These are phyloP conservation scores for Parmelia sp. DNA, from an alignment of 495 filamentous ascomycete species.

Conservation along the genomic window DNA sequence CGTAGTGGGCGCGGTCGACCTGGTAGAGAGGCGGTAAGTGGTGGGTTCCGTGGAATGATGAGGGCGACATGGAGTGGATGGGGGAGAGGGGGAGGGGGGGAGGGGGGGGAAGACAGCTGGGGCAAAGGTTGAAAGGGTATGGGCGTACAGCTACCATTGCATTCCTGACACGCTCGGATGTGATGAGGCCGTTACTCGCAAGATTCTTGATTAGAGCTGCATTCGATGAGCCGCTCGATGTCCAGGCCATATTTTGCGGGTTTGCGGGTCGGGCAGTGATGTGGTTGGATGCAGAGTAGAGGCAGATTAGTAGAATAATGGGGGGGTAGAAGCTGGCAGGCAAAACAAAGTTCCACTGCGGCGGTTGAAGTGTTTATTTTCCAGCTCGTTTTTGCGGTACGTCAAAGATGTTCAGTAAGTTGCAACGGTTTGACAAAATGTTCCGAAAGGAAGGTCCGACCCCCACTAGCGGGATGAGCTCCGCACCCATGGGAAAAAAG, in stretches of 20 bases:
- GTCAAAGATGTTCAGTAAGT: neutral
- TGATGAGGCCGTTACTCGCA: constrained; percentile 63
- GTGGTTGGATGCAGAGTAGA: constrained; percentile 5
- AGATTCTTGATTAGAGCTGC: constrained; percentile 73
- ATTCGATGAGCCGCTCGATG: constrained; percentile 73
- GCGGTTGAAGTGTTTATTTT: neutral
- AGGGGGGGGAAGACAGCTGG: no score
- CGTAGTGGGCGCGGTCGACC: constrained; percentile 89
- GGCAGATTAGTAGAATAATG: constrained; percentile 2
- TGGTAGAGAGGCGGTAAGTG: constrained; percentile 29
- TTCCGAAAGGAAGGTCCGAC: neutral
- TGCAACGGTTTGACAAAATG: neutral
- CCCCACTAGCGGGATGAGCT: neutral
- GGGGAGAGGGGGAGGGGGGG: constrained; percentile 6
- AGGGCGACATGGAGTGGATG: neutral
- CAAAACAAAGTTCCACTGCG: neutral
- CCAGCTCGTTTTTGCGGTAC: neutral
- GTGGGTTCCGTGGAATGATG: constrained; percentile 2
- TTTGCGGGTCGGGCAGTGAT: neutral
- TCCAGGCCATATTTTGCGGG: constrained; percentile 75
- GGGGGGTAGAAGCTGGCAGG: neutral
- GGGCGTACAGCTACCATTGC: constrained; percentile 68
- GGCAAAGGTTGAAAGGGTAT: neutral
- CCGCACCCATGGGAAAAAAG: neutral
- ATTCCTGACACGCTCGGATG: constrained; percentile 56